These are phyloP conservation scores for Xylaria telfairii DNA, from an alignment of 495 filamentous ascomycete genomes.

Conservation along the genomic window DNA sequence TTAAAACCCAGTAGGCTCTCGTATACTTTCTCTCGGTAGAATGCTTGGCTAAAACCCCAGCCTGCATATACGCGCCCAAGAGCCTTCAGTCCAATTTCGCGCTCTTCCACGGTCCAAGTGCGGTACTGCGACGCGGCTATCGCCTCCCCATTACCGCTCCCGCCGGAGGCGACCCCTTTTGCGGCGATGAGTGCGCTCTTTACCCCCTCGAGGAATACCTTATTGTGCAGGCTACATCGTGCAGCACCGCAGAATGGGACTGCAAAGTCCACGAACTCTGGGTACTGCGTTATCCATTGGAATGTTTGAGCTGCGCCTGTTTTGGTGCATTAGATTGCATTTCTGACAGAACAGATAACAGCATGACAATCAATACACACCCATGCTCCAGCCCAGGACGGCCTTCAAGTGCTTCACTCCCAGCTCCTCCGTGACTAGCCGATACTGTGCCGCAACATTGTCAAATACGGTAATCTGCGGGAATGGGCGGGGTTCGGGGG, in stretches of 20 bases:
- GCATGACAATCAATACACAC: conserved; percentile 29
- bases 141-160: conserved; percentile 46
- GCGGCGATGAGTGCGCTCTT: conserved; percentile 70
- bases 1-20: conserved; percentile 65
- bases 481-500: conserved; percentile 56
- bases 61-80: conserved; percentile 76
- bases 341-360: not conserved
- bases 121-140: conserved; percentile 39
- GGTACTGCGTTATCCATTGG: conserved; percentile 77
- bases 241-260: conserved; percentile 74
- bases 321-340: not conserved
- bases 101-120: conserved; percentile 62
- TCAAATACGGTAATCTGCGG: conserved; percentile 70
- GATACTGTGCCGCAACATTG: conserved; percentile 71
- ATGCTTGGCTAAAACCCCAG: conserved; percentile 77
- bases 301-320: conserved; percentile 25
- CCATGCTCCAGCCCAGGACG: conserved; percentile 76
- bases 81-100: conserved; percentile 67
- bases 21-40: conserved; percentile 71
- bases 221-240: conserved; percentile 71
- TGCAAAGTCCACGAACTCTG: conserved; percentile 69
- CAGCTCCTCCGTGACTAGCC: conserved; percentile 67
- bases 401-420: conserved; percentile 66
- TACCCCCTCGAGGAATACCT: conserved; percentile 75
- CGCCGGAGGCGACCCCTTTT: conserved; percentile 59